Conservation (phyloP, 139 green algal genomes). For the Chlorella vulgaris region DNA sequence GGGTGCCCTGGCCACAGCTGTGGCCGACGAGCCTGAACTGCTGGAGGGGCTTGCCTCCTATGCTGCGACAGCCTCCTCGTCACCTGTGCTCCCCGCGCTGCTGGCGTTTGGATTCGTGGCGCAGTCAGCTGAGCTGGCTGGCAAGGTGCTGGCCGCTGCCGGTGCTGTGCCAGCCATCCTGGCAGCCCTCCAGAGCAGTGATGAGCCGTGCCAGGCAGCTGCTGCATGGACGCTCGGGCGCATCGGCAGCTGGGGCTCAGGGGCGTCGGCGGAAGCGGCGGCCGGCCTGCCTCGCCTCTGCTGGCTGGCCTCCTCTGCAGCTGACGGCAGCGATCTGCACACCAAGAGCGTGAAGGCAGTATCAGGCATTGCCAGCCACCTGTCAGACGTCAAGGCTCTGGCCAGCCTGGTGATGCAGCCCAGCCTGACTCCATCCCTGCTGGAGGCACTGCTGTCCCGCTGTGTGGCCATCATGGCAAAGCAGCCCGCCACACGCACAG, state of each 20-base stretch:
- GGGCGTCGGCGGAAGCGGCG: neutral
- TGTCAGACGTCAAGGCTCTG: neutral
- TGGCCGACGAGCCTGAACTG: neutral
- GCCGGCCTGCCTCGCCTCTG: slow-evolving; percentile 19
- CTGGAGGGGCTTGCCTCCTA: slow-evolving; percentile 14
- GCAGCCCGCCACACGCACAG: neutral
- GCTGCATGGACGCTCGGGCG: slow-evolving; percentile 39
- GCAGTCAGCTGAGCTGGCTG: slow-evolving; percentile 9
- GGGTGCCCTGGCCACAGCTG: neutral
- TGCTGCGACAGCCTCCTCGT: neutral
- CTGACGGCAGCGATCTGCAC: slow-evolving; percentile 9
- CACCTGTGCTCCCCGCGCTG: slow-evolving; percentile 16
- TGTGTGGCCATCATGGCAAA: slow-evolving; percentile 11
- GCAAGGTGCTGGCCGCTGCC: neutral
- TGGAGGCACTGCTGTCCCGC: neutral
- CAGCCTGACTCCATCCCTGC: neutral
- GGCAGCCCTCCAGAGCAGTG: neutral
- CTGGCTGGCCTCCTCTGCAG: neutral
- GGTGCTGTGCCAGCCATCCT: slow-evolving; percentile 17
- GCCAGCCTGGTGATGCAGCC: slow-evolving; percentile 9
- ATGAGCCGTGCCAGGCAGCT: slow-evolving; percentile 8
- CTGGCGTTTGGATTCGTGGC: slow-evolving; percentile 9
- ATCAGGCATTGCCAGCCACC: neutral
- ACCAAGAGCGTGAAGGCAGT: slow-evolving; percentile 30
- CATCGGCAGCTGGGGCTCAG: slow-evolving; percentile 2